Conservation (phyloP, 257 asterid genomes). For the Echium plantagineum region DNA sequence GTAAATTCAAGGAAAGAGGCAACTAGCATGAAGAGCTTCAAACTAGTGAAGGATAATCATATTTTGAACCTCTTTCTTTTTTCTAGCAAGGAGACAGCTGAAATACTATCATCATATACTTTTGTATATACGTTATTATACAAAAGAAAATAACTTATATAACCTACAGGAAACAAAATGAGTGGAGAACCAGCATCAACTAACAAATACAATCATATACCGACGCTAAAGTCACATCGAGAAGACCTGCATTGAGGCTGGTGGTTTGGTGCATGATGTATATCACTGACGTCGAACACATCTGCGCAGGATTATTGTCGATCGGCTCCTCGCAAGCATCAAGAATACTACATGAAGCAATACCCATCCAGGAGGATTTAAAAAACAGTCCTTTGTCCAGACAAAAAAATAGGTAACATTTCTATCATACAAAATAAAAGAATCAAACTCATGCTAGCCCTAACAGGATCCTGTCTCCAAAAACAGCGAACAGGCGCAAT, state of each 20-base stretch:
- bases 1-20: too few relatives aligned
- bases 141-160: too few relatives aligned
- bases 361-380: slow-evolving; percentile 30
- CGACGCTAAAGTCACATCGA: slow-evolving; percentile 30
- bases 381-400: slow-evolving; percentile 34
- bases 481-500: slow-evolving; percentile 23
- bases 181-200: background rate
- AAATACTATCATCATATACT: too few relatives aligned
- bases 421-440: slow-evolving; percentile 50
- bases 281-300: slow-evolving; percentile 11
- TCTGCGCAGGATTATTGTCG: slow-evolving; percentile 29
- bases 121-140: too few relatives aligned
- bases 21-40: too few relatives aligned
- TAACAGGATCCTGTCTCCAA: slow-evolving; percentile 28
- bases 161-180: too few relatives aligned
- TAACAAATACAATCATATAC: background rate
- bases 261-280: slow-evolving; percentile 24
- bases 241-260: slow-evolving; percentile 18
- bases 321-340: background rate
- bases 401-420: slow-evolving; percentile 32
- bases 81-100: too few relatives aligned
- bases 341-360: background rate
- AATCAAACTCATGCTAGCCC: slow-evolving; percentile 38
- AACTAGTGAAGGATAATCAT: too few relatives aligned
- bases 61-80: too few relatives aligned